Evolutionary conservation across 805 yeast genomes (phyloP).

Genomic region (Candida nitratophila): DNA sequence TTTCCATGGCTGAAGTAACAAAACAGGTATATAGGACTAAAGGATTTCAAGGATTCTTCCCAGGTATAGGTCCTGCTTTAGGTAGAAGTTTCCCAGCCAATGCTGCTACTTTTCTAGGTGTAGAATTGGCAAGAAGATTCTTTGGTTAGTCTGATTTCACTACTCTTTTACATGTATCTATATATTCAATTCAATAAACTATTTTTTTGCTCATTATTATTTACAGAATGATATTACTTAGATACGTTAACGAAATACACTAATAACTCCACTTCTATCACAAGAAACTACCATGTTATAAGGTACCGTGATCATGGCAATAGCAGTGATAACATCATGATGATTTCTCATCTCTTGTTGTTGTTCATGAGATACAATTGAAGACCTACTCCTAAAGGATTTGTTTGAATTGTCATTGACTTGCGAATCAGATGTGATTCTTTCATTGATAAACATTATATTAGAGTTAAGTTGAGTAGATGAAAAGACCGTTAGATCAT

Average conservation of each 20-base stretch:
- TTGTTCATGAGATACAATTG: conserved; percentile 25
- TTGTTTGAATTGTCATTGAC: conserved; percentile 1
- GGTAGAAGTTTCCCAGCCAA: conserved; percentile 95
- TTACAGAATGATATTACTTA: too few species aligned
- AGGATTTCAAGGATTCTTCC: conserved; percentile 90
- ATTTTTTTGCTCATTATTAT: too few species aligned
- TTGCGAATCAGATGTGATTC: neutral
- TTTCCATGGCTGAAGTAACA: conserved; percentile 60
- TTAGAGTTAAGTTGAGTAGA: conserved; percentile 31
- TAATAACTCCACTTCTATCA: conserved; percentile 61
- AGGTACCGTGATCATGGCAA: conserved; percentile 41
- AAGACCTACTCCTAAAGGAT: conserved; percentile 20
- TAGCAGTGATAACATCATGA: conserved; percentile 43
- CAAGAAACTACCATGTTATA: conserved; percentile 56
- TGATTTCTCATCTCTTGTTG: conserved; percentile 37
- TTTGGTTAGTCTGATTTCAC: neutral
- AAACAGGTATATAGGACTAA: conserved; percentile 62
- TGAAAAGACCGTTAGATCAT: conserved; percentile 12
- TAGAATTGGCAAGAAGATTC: conserved; percentile 56
- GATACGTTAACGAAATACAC: conserved; percentile 45
- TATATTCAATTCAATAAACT: too few species aligned
- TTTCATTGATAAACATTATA: conserved; percentile 36
- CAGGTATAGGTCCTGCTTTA: conserved; percentile 94
- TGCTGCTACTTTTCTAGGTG: conserved; percentile 98
- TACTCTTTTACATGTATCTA: too few species aligned